Evolutionary conservation across 441 rosid species (phyloP).

Genomic region (Aleurites moluccanus): DNA sequence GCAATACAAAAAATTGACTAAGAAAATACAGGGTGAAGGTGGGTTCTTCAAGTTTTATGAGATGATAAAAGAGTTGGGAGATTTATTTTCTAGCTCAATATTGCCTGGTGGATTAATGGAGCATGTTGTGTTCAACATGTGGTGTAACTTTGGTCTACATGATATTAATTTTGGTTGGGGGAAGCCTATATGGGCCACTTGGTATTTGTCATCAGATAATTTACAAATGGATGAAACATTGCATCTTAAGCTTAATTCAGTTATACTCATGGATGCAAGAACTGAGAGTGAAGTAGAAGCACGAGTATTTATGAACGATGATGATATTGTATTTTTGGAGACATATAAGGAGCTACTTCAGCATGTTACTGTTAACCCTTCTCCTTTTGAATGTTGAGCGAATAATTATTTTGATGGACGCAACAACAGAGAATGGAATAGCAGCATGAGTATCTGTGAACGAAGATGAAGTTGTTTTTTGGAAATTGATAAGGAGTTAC

Average conservation of each 20-base stretch:
- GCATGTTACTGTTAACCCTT: slow-evolving; percentile 8
- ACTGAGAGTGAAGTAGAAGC: slow-evolving; percentile 32
- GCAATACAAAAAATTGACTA: background rate
- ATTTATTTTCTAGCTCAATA: no score
- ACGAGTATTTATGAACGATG: slow-evolving; percentile 25
- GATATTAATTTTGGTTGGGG: slow-evolving; percentile 38
- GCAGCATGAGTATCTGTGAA: no score
- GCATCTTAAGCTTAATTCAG: background rate
- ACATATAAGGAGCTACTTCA: background rate
- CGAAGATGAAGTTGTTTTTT: no score
- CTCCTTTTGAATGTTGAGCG: no score
- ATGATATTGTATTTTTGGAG: slow-evolving; percentile 13
- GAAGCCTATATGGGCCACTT: slow-evolving; percentile 20
- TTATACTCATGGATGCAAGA: slow-evolving; percentile 25
- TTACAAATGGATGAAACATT: background rate
- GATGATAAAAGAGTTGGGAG: background rate
- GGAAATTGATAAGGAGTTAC: no score
- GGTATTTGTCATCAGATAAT: background rate
- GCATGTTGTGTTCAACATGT: slow-evolving; percentile 16
- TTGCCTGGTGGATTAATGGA: background rate
- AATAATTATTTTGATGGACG: no score
- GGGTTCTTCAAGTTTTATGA: slow-evolving; percentile 3
- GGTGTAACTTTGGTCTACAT: slow-evolving; percentile 21
- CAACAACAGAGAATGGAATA: no score
- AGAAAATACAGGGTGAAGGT: slow-evolving; percentile 1